A percentile compares a stretch with the other conserved stretches of the same genome.
These are phyloP conservation scores for Sporobolomyces phaffii DNA, from an alignment of 768 basidiomycete species.

Conservation along the genomic window DNA sequence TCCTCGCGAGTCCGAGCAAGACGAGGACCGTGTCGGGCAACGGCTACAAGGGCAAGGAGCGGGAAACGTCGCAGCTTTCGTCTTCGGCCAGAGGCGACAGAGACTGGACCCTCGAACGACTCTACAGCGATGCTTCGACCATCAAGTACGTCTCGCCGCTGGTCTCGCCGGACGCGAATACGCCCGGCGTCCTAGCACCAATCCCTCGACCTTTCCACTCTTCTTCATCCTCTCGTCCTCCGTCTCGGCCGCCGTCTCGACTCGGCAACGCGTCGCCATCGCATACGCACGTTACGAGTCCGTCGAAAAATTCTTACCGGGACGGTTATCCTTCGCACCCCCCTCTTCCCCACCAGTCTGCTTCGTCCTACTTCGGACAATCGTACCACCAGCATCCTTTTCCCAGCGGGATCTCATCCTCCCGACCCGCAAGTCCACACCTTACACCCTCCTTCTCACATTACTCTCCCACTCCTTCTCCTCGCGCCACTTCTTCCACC, in stretches of 20 bases:
- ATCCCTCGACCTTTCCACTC: background rate
- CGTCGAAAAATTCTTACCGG: constrained; percentile 1
- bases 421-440: constrained; percentile 25
- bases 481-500: background rate
- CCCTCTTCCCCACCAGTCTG: background rate
- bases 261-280: background rate
- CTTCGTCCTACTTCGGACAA: background rate
- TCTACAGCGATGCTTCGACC: background rate
- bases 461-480: constrained; percentile 11
- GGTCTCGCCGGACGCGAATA: constrained; percentile 10
- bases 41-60: constrained; percentile 32
- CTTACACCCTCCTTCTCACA: constrained; percentile 1
- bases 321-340: background rate
- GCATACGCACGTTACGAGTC: background rate
- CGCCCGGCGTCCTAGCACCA: background rate
- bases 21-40: background rate
- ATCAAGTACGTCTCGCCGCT: constrained; percentile 25
- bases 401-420: constrained; percentile 19
- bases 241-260: background rate
- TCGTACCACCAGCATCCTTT: constrained; percentile 15
- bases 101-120: background rate
- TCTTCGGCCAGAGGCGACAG: background rate
- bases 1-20: constrained; percentile 17
- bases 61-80: constrained; percentile 1
- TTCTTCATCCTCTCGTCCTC: background rate